A percentile compares a stretch with the other conserved stretches of the same genome.
These are phyloP conservation scores for Zizania latifolia DNA, from an alignment of 176 grass and related monocot species.

Conservation along the genomic window DNA sequence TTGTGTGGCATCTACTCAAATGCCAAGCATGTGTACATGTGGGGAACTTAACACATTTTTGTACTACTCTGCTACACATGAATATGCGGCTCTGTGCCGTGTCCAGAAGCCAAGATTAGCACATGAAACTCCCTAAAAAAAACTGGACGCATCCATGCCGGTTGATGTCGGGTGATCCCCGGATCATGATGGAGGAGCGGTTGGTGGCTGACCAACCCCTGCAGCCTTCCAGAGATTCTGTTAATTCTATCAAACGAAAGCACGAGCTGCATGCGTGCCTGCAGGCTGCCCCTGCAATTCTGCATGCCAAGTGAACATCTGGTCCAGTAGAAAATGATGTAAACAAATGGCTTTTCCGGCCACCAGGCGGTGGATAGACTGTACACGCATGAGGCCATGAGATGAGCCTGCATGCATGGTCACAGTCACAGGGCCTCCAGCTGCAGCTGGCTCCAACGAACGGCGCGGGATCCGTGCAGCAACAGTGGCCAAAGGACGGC, in stretches of 20 bases:
- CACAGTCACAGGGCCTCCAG: no score
- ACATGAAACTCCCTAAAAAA: neutral
- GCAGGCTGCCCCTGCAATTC: no score
- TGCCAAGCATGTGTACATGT: neutral
- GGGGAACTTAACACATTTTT: neutral
- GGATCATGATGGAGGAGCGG: constrained; percentile 7
- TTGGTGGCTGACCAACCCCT: constrained; percentile 39
- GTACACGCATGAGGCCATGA: neutral
- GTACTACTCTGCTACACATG: neutral
- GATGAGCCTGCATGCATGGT: no score
- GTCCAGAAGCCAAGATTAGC: neutral
- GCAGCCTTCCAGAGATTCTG: constrained; percentile 5
- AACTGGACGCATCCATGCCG: neutral
- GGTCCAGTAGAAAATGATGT: neutral
- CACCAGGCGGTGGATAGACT: constrained; percentile 14
- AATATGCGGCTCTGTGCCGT: neutral
- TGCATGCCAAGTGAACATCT: constrained; percentile 20
- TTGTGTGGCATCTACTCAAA: neutral
- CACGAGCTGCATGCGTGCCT: neutral
- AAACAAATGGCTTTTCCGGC: neutral
- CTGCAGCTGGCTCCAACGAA: neutral
- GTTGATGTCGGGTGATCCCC: neutral
- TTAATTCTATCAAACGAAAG: neutral
- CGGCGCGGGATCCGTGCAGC: no score
- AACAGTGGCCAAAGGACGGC: neutral